Evolutionary conservation across 2,329 filamentous ascomycete species (phyloP), one percentile per base, ranked within the genome.

Genomic region (Hypoxylon sp.): DNA sequence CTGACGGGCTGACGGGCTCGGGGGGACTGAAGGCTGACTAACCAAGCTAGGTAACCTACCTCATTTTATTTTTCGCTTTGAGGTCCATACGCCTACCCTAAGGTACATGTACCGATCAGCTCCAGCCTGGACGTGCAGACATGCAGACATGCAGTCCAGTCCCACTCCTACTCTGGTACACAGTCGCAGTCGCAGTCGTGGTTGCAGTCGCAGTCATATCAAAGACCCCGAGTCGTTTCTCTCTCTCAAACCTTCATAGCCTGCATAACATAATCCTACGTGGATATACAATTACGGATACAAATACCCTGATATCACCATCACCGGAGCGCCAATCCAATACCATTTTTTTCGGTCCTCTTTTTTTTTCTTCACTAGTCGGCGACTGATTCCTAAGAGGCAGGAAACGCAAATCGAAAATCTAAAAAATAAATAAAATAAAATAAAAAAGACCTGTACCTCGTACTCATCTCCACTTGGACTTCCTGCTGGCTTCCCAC

Each of bases 251-350:
- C 38, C 38, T 13, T 23, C 11, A 41, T 43, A 52, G 31, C 54
- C 50, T 56, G 50, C 60, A 58, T 53, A 60, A 58, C 47, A 48
- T 58, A 62, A 56, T 55, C 33, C 43, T 43, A 51, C 49, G 3
- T 41, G 33, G 20, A 35, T 52, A 55, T 52, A 33, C 38, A 56
- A 27, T 18, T 57, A 56, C 49, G 48, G 48, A 61, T 63, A 63
- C 58, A 63, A 63, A 61, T 56, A 61, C 58, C 58, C 51, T 61
- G 50, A 61, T 51, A 58, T 63, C 61, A 61, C 61, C 61, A 51
- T 42, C 54, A 50, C 29, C 20, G 24, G 23, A 58, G 40, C n/a
- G 43, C 31, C n/a, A n/a, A 24, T 57, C 58, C 53, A 58, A 55
- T 60, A 49, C 58, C 51, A 11, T 5, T 51, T 47, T n/a, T 42